phyloP scores from a whole-genome alignment of 768 basidiomycete species.

The Rhizopogon roseolus region DNA sequence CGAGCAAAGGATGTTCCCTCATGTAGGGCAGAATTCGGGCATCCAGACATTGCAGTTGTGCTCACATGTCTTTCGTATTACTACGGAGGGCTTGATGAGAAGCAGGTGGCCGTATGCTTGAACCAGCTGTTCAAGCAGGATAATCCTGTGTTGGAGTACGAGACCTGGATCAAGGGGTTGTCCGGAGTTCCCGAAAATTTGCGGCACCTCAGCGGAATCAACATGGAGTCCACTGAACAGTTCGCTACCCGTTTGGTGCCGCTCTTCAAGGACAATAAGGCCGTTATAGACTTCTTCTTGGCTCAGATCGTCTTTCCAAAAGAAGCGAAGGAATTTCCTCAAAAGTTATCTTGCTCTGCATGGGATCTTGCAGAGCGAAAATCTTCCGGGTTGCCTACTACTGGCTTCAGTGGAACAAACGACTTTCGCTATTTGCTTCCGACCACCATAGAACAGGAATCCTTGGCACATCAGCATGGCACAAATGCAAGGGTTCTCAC shows the following conservation, averaged over 20 bases:
- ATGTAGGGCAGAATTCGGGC: slow-evolving; percentile 43
- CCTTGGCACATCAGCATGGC: slow-evolving; percentile 31
- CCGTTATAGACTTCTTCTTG: slow-evolving; percentile 43
- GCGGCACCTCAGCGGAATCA: slow-evolving; percentile 34
- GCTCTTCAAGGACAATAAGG: slow-evolving; percentile 32
- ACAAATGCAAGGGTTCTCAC: slow-evolving; percentile 40
- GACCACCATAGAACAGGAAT: slow-evolving; percentile 14
- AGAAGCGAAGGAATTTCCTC: slow-evolving; percentile 42
- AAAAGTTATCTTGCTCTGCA: slow-evolving; percentile 42
- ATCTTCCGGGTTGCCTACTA: slow-evolving; percentile 24
- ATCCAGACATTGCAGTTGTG: slow-evolving; percentile 43
- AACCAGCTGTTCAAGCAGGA: slow-evolving; percentile 33
- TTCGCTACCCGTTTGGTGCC: slow-evolving; percentile 22
- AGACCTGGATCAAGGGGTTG: slow-evolving; percentile 28
- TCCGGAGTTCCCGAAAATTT: slow-evolving; percentile 24
- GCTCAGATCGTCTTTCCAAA: slow-evolving; percentile 44
- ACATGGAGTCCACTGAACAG: slow-evolving; percentile 34
- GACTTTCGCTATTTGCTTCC: slow-evolving; percentile 33
- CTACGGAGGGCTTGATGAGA: slow-evolving; percentile 37
- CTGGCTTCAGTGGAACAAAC: slow-evolving; percentile 56
- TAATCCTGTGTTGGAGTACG: slow-evolving; percentile 38
- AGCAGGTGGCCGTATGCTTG: slow-evolving; percentile 35
- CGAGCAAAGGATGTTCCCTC: slow-evolving; percentile 49
- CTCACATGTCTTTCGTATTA: slow-evolving; percentile 48
- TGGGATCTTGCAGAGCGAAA: slow-evolving; percentile 49